Evolutionary conservation across 2,329 filamentous ascomycete genomes (phyloP).

Genomic region (Penicillium expansum): DNA sequence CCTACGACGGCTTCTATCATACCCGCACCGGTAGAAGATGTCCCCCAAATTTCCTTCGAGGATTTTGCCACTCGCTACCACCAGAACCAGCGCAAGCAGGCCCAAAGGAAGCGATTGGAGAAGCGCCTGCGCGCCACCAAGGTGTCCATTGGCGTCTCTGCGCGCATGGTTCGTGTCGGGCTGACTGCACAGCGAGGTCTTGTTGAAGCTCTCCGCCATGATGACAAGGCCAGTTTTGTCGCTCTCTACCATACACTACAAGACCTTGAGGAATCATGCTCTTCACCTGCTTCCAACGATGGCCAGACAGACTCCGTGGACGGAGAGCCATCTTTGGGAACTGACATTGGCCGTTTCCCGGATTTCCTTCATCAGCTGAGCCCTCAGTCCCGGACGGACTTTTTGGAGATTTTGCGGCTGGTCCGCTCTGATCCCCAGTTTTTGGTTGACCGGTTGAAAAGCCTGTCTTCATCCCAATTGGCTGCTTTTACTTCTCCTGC

Average conservation of each 20-base stretch:
- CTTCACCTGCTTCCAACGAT: constrained; percentile 31
- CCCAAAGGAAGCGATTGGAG: constrained; percentile 41
- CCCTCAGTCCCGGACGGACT: constrained; percentile 67
- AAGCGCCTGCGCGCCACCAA: constrained; percentile 42
- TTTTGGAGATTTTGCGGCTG: constrained; percentile 76
- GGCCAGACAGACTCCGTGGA: constrained; percentile 37
- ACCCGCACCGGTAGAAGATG: constrained; percentile 6
- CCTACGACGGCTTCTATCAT: constrained; percentile 5
- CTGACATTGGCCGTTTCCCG: constrained; percentile 31
- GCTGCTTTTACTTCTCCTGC: constrained; percentile 74
- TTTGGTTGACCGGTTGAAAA: constrained; percentile 75
- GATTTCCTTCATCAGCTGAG: constrained; percentile 65
- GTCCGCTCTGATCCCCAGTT: constrained; percentile 86
- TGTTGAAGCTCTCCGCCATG: constrained; percentile 46
- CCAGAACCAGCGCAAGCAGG: constrained; percentile 42
- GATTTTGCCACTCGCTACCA: constrained; percentile 45
- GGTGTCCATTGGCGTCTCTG: constrained; percentile 44
- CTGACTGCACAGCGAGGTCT: constrained; percentile 44
- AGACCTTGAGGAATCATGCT: constrained; percentile 45
- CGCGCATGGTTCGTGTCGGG: constrained; percentile 43
- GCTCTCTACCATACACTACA: constrained; percentile 44
- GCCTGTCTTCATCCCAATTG: constrained; percentile 72
- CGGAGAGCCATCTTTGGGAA: constrained; percentile 38
- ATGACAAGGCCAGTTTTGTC: constrained; percentile 46
- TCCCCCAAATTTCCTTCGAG: constrained; percentile 39